Evolutionary conservation across 2,329 filamentous ascomycete species (phyloP).

Genomic region (Monosporascus ibericus): DNA sequence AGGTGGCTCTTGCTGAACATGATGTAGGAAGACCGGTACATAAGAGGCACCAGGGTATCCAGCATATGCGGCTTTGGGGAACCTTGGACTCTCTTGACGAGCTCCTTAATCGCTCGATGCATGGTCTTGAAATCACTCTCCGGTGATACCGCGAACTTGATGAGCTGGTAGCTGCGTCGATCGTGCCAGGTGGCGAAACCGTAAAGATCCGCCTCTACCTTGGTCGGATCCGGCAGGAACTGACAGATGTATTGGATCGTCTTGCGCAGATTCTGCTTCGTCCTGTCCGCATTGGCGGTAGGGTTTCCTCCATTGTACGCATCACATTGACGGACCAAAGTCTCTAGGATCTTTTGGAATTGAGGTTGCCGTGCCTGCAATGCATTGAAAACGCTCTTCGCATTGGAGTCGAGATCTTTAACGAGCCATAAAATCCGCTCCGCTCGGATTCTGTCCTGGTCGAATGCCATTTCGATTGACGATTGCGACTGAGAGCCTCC

Average conservation of each 20-base stretch:
- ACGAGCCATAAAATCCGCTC: constrained; percentile 80
- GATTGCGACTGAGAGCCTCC: constrained; percentile 49
- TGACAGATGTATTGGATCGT: constrained; percentile 68
- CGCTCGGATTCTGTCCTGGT: constrained; percentile 71
- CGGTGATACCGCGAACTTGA: constrained; percentile 76
- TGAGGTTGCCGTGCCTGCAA: constrained; percentile 73
- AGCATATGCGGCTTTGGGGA: constrained; percentile 59
- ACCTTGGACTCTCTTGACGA: constrained; percentile 73
- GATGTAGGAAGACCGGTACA: constrained; percentile 78
- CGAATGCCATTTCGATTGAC: constrained; percentile 40
- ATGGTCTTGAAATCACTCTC: constrained; percentile 92
- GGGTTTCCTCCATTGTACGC: constrained; percentile 83
- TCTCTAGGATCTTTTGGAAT: constrained; percentile 65
- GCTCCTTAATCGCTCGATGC: constrained; percentile 81
- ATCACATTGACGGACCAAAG: constrained; percentile 81
- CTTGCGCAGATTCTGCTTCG: constrained; percentile 64
- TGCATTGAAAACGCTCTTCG: constrained; percentile 83
- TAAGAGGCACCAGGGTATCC: constrained; percentile 73
- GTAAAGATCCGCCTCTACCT: constrained; percentile 70
- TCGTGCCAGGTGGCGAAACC: constrained; percentile 91
- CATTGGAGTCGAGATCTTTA: constrained; percentile 67
- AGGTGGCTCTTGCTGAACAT: constrained; percentile 95
- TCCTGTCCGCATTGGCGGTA: constrained; percentile 61
- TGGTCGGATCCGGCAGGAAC: constrained; percentile 68
- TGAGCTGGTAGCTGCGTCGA: constrained; percentile 80